Percentiles rank a stretch among this genome's conserved stretches.
Conservation (phyloP, 352 stramenopile genomes). For the Pythium vanterpoolii region DNA sequence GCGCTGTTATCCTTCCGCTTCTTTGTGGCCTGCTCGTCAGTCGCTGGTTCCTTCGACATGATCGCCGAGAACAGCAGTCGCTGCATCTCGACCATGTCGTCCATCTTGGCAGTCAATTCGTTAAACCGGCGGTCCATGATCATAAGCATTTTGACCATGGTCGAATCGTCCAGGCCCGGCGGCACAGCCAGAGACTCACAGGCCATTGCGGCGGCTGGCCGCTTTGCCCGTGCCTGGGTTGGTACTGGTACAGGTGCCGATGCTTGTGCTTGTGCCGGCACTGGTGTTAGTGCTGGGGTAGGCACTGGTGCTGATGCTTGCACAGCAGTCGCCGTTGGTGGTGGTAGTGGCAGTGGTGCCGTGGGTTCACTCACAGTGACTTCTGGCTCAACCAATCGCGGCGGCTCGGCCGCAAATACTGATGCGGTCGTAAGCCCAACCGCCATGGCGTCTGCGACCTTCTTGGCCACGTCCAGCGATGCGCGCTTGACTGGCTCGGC, state of each 20-base stretch:
- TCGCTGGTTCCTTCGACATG: slow-evolving; percentile 31
- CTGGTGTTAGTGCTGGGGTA: neutral
- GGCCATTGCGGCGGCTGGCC: slow-evolving; percentile 21
- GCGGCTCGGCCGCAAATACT: slow-evolving; percentile 5
- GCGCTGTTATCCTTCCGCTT: slow-evolving; percentile 25
- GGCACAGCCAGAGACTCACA: slow-evolving; percentile 1
- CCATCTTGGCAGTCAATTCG: slow-evolving; percentile 72
- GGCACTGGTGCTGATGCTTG: neutral
- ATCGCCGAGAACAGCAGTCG: slow-evolving; percentile 62
- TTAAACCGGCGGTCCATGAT: slow-evolving; percentile 72
- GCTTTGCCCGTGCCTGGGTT: slow-evolving; percentile 16
- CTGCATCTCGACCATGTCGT: slow-evolving; percentile 73
- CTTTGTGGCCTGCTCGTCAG: slow-evolving; percentile 24
- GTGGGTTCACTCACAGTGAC: neutral
- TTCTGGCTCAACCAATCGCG: slow-evolving; percentile 8
- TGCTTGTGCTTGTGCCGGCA: neutral
- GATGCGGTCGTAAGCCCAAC: slow-evolving; percentile 1
- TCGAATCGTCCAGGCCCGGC: slow-evolving; percentile 14
- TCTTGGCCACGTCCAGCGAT: slow-evolving; percentile 21
- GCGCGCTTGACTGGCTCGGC: slow-evolving; percentile 10
- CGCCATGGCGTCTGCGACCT: slow-evolving; percentile 14
- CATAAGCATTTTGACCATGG: slow-evolving; percentile 45
- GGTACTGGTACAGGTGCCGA: neutral
- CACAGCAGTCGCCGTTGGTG: neutral
- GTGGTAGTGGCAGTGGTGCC: neutral